A percentile compares a stretch with the other conserved stretches of the same genome.
phyloP scores from a whole-genome alignment of 108 stramenopile species.

The Phaeodactylum tricornutum region DNA sequence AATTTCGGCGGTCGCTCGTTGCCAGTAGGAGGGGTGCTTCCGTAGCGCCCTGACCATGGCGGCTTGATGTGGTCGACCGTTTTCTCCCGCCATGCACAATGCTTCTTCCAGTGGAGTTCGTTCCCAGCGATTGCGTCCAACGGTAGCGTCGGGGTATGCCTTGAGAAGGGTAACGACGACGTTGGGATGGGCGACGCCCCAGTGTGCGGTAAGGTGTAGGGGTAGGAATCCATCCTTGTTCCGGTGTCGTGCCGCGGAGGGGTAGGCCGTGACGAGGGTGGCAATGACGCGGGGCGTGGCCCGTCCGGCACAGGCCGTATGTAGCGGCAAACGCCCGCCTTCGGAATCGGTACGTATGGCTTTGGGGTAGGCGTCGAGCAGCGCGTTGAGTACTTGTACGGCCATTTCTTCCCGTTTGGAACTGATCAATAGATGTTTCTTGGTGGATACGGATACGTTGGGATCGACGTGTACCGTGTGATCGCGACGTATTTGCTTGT shows the following conservation, averaged over 20 bases:
- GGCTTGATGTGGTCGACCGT: constrained; percentile 78
- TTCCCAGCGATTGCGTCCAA: constrained; percentile 83
- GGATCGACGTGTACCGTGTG: not conserved
- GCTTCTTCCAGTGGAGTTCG: constrained; percentile 84
- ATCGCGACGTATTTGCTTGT: not conserved
- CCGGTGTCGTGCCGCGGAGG: constrained; percentile 72
- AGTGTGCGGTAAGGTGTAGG: constrained; percentile 71
- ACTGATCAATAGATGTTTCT: constrained; percentile 21
- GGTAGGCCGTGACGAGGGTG: constrained; percentile 62
- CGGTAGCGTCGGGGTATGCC: constrained; percentile 76
- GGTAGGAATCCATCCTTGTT: constrained; percentile 79
- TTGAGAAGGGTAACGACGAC: constrained; percentile 55
- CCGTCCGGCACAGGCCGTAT: constrained; percentile 75
- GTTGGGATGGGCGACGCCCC: constrained; percentile 76
- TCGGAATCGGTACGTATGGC: constrained; percentile 65
- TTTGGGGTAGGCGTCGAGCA: constrained; percentile 73
- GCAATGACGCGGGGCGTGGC: constrained; percentile 62
- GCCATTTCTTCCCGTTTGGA: constrained; percentile 65
- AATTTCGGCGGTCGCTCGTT: constrained; percentile 30
- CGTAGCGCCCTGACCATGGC: constrained; percentile 65
- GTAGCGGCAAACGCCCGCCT: constrained; percentile 71
- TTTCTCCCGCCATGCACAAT: constrained; percentile 82
- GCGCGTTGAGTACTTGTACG: constrained; percentile 62
- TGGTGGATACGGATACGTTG: constrained; percentile 23
- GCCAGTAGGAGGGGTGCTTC: constrained; percentile 82